phyloP scores from a whole-genome alignment of 768 basidiomycete species.

The Melanogaster broomeanus region DNA sequence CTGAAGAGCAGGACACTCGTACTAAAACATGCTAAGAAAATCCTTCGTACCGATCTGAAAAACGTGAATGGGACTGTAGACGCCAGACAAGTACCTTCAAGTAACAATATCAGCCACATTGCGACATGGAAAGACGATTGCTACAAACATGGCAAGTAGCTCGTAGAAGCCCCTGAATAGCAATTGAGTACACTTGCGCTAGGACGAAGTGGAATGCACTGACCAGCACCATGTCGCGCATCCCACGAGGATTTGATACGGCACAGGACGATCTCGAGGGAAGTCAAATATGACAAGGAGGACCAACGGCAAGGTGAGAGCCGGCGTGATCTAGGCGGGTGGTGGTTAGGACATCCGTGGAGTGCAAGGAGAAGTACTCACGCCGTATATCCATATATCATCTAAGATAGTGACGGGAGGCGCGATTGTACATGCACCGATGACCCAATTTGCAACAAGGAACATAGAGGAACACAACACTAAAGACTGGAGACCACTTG shows the following conservation, averaged over 20 bases:
- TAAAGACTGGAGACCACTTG: slow-evolving; percentile 39
- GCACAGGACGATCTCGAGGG: slow-evolving; percentile 57
- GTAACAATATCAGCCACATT: slow-evolving; percentile 9
- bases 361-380: slow-evolving; percentile 30
- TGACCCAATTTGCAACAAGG: slow-evolving; percentile 68
- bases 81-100: slow-evolving; percentile 44
- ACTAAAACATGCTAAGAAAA: slow-evolving; percentile 41
- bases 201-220: slow-evolving; percentile 13
- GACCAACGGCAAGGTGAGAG: slow-evolving; percentile 61
- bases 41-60: slow-evolving; percentile 47
- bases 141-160: slow-evolving; percentile 46
- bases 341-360: background rate
- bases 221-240: slow-evolving; percentile 68
- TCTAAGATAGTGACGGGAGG: slow-evolving; percentile 49
- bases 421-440: slow-evolving; percentile 55
- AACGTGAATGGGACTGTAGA: slow-evolving; percentile 33
- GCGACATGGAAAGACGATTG: background rate
- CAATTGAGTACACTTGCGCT: slow-evolving; percentile 11
- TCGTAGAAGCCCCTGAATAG: slow-evolving; percentile 57
- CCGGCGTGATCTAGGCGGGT: slow-evolving; percentile 49
- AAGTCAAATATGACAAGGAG: slow-evolving; percentile 71
- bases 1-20: background rate
- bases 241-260: slow-evolving; percentile 64
- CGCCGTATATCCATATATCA: slow-evolving; percentile 61
- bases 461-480: slow-evolving; percentile 66